These are phyloP conservation scores for Plasmodium sp. DNA, from an alignment of 169 alveolate species.

Conservation along the genomic window DNA sequence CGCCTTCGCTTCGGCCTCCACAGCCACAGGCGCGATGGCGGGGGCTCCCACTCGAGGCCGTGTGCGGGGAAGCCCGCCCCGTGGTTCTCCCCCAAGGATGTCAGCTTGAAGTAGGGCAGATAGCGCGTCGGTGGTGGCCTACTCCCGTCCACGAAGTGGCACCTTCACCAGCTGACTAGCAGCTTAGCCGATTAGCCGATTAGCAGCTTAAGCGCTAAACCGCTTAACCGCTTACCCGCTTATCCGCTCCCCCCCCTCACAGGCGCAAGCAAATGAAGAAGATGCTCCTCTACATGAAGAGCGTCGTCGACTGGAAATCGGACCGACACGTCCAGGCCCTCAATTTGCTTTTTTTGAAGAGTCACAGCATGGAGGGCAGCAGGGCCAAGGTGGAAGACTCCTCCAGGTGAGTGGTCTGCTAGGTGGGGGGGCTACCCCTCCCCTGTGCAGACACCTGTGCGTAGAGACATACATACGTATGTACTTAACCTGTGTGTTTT, in stretches of 20 bases:
- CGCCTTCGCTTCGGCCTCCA: neutral
- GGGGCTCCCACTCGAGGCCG: neutral
- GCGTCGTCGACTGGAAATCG: slow-evolving; percentile 56
- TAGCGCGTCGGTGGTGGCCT: too few relatives aligned
- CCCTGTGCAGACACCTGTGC: neutral
- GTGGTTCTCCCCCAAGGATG: slow-evolving; percentile 53
- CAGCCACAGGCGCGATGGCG: neutral
- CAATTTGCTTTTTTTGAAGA: slow-evolving; percentile 58
- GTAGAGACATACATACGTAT: neutral
- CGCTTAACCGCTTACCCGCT: neutral
- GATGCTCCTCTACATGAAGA: slow-evolving; percentile 68
- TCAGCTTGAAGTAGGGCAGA: slow-evolving; percentile 20
- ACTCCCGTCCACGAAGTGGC: too few relatives aligned
- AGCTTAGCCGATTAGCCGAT: too few relatives aligned
- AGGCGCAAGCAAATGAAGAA: slow-evolving; percentile 68
- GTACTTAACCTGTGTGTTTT: neutral
- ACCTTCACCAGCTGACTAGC: too few relatives aligned
- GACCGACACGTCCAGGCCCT: slow-evolving; percentile 20
- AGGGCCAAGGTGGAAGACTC: neutral
- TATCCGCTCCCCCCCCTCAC: neutral
- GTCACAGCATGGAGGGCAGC: neutral
- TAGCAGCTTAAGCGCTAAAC: neutral
- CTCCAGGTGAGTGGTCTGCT: neutral
- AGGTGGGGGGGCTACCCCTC: neutral
- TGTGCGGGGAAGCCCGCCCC: slow-evolving; percentile 2